These are phyloP conservation scores for Cryphonectria carpinicola DNA, from an alignment of 2,329 filamentous ascomycete species.

Conservation along the genomic window DNA sequence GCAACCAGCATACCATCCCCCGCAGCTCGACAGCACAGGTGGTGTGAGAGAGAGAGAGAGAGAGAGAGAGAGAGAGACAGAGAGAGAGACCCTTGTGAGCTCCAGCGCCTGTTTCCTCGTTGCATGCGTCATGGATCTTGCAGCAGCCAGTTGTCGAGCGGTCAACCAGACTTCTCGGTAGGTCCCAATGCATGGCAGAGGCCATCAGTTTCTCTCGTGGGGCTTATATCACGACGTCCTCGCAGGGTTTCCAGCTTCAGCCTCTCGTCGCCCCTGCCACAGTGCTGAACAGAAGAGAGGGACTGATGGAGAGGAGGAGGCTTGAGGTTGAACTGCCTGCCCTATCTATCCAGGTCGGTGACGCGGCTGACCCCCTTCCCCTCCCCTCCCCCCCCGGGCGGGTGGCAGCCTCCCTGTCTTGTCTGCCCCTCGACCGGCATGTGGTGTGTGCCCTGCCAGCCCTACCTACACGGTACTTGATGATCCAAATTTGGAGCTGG, in stretches of 20 bases:
- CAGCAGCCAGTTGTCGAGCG: not conserved
- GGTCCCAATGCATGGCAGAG: not conserved
- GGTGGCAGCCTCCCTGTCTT: constrained; percentile 21
- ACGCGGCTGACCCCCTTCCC: not conserved
- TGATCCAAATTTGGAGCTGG: constrained; percentile 26
- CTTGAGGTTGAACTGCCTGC: not conserved
- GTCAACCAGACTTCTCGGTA: not conserved
- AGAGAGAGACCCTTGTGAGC: not conserved
- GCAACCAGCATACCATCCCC: not conserved
- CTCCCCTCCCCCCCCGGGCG: too few species aligned
- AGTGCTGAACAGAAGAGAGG: not conserved
- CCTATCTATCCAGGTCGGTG: not conserved
- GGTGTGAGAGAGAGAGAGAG: not conserved
- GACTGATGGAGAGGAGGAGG: not conserved
- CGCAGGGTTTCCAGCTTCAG: not conserved
- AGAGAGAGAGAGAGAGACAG: not conserved
- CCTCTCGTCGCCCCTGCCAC: constrained; percentile 1
- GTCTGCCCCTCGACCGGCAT: constrained; percentile 16
- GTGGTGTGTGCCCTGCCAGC: constrained; percentile 1
- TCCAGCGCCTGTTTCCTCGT: not conserved
- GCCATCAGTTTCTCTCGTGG: not conserved
- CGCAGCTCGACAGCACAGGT: not conserved
- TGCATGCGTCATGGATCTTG: not conserved
- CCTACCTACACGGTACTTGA: not conserved
- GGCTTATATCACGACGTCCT: not conserved